phyloP scores from a whole-genome alignment of 352 stramenopile genomes.

The Phytophthora crassamura region DNA sequence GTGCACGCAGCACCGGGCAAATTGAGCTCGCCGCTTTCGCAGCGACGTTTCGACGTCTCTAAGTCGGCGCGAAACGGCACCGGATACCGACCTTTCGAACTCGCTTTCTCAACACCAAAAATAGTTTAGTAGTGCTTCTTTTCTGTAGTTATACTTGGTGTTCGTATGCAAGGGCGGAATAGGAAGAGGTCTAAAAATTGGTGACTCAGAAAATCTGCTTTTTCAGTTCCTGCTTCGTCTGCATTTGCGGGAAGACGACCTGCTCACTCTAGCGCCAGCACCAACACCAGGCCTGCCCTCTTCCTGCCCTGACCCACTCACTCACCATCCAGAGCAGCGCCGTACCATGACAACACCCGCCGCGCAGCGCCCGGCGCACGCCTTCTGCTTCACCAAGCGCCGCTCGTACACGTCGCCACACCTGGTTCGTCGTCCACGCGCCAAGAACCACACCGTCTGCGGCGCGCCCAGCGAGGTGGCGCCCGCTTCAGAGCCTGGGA shows the following conservation, averaged over 20 bases:
- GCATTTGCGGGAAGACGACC: neutral
- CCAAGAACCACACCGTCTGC: conserved; percentile 36
- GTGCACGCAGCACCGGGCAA: too few species aligned
- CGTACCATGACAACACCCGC: conserved; percentile 22
- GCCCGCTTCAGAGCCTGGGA: conserved; percentile 19
- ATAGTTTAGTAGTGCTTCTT: conserved; percentile 5
- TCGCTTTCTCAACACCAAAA: neutral
- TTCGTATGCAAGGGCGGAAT: conserved; percentile 17
- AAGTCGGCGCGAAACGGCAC: too few species aligned
- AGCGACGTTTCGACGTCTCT: too few species aligned
- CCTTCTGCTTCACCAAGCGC: conserved; percentile 49
- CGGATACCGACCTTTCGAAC: conserved; percentile 14
- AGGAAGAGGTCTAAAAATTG: conserved; percentile 4
- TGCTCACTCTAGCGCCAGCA: neutral
- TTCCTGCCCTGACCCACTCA: conserved; percentile 2
- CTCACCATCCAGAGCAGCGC: neutral
- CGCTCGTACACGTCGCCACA: conserved; percentile 76
- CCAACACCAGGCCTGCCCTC: neutral
- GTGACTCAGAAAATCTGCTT: conserved; percentile 9
- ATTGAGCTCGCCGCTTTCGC: neutral
- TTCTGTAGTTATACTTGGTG: conserved; percentile 4
- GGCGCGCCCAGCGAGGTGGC: conserved; percentile 6
- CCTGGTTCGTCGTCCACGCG: conserved; percentile 34
- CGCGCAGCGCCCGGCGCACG: conserved; percentile 41
- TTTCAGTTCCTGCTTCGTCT: neutral